Base-by-base conservation (phyloP, 2,329 filamentous ascomycete species). In the Colletotrichum sp. region DNA sequence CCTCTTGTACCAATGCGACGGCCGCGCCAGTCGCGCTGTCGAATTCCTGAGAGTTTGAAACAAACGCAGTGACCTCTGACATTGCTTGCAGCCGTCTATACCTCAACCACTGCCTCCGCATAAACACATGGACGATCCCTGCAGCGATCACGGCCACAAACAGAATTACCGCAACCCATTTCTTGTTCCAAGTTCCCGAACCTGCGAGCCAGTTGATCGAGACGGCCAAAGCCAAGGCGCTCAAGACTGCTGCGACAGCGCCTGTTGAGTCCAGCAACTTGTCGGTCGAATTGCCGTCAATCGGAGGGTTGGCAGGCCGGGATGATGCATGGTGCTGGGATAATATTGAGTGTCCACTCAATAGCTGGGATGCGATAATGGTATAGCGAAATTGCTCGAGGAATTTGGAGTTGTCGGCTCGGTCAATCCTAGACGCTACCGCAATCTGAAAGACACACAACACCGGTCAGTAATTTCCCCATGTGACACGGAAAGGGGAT, bases 341-440 rank as follows among this genome's bases (percentile, higher is more conserved):
- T 65, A 87, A 79, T 72, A 90, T 91, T 6, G 91, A 90, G 79
- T 94, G 91, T 55, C 94, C 94, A 80, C 92, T 95, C 55, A 98
- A 88, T 16, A 98, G 90, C 83, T 98, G 96, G 26, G 96, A 98
- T 67, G 96, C 96, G 81, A 98, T 94, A 78, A 98, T 95, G 26
- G 95, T 94, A 85, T 98, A 98, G 78, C 96, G 94, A 81, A 98
- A 98, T 82, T 96, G 94, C 85, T 98, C 96, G 75, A 98, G 90
- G 81, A 98, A 98, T 79, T 93, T 93, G 79, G 93, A 90, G 82
- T 96, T 98, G 80, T 98, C 96, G 79, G 91, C 92, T 78, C 93
- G 90, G 71, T 94, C 93, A 77, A 98, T 90, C 77, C 92, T 91
- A 55, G 93, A 93, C 78, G 94, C 94, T 74, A 96, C 90, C 12